Evolutionary conservation across 371 early-diverging fungal genomes (phyloP).

Genomic region (Vairimorpha apis): DNA sequence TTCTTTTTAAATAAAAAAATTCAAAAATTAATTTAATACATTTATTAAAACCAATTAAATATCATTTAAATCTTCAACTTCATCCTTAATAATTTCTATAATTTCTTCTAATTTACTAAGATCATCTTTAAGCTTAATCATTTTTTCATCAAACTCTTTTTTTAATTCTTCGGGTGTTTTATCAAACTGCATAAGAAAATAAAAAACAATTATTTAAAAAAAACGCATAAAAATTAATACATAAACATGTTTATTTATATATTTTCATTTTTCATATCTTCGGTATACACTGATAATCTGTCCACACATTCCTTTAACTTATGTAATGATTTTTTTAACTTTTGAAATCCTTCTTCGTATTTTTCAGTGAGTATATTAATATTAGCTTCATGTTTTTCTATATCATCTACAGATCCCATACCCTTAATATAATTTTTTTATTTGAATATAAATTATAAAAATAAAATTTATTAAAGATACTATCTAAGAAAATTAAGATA

Average conservation of each 20-base stretch:
- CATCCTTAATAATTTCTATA: no score
- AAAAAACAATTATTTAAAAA: no score
- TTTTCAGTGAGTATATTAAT: neutral
- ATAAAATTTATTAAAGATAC: neutral
- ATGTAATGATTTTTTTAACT: conserved; percentile 8
- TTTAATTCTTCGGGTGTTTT: no score
- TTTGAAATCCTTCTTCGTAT: conserved; percentile 11
- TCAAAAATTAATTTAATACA: no score
- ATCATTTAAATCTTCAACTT: no score
- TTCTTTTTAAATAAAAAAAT: no score
- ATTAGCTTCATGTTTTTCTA: neutral
- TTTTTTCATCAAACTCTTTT: no score
- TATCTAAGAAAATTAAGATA: neutral
- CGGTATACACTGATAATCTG: neutral
- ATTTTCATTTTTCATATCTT: conserved; percentile 5
- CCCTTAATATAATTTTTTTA: neutral
- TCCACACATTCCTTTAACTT: conserved; percentile 5
- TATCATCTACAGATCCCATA: neutral
- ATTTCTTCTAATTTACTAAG: no score
- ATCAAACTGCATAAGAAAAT: neutral
- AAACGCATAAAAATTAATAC: no score
- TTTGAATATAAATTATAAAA: neutral
- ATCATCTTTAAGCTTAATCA: no score
- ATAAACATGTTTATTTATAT: neutral
- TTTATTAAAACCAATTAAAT: no score